phyloP scores from a whole-genome alignment of 1,139 yeast species.

The Keqinozyma sinolaborantium region DNA sequence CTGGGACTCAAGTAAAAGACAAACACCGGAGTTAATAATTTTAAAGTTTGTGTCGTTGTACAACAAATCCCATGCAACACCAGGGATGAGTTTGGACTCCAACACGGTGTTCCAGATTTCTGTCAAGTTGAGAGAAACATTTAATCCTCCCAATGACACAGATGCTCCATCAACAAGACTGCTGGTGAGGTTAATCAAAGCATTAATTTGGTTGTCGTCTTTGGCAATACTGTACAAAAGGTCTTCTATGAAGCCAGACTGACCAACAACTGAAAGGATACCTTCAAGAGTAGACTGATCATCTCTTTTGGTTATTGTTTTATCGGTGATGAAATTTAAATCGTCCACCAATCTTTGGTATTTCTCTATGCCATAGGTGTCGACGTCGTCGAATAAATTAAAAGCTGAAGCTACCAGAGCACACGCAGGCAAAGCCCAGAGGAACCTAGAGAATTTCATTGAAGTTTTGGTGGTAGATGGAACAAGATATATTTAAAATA shows the following conservation, averaged over 20 bases:
- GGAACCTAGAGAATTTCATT: no score
- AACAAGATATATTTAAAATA: no score
- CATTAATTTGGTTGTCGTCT: slow-evolving; percentile 17
- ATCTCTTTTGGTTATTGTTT: slow-evolving; percentile 15
- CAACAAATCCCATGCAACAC: slow-evolving; percentile 22
- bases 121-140: slow-evolving; percentile 20
- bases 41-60: slow-evolving; percentile 27
- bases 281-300: slow-evolving; percentile 9
- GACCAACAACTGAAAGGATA: slow-evolving; percentile 19
- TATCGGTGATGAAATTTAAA: slow-evolving; percentile 8
- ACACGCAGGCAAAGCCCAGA: no score
- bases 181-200: slow-evolving; percentile 17
- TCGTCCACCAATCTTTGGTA: slow-evolving; percentile 9
- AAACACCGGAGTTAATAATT: slow-evolving; percentile 22
- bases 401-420: no score
- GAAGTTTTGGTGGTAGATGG: no score
- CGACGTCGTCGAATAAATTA: no score
- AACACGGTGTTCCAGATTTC: slow-evolving; percentile 15
- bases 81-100: slow-evolving; percentile 23
- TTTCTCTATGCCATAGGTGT: slow-evolving; percentile 5
- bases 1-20: slow-evolving; percentile 8
- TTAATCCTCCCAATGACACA: no score
- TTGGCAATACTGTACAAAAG: slow-evolving; percentile 28
- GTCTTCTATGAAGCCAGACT: slow-evolving; percentile 27
- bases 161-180: slow-evolving; percentile 12